Evolutionary conservation across 1,284 basidiomycete genomes (phyloP).

Genomic region (Meripilus lineatus): DNA sequence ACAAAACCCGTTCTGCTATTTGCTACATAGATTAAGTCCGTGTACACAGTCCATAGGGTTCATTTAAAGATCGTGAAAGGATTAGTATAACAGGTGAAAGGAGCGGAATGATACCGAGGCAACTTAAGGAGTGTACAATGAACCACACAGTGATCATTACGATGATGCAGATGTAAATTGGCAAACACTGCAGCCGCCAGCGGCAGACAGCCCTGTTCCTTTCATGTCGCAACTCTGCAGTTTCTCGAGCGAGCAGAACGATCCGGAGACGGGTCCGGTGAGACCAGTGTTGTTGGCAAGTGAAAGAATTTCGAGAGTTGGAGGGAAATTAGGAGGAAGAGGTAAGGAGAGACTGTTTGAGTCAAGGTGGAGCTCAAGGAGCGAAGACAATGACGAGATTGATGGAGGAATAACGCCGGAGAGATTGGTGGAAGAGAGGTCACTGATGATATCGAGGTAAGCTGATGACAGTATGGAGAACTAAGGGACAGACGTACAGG

Average conservation of each 20-base stretch:
- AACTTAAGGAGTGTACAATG: too few species aligned
- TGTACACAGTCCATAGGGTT: too few species aligned
- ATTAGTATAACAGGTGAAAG: too few species aligned
- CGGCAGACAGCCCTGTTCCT: constrained; percentile 23
- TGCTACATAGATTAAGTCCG: too few species aligned
- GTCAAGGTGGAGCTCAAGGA: constrained; percentile 28
- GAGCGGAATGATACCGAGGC: too few species aligned
- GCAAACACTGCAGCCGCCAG: constrained; percentile 24
- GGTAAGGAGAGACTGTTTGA: constrained; percentile 23
- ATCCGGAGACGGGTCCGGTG: constrained; percentile 19
- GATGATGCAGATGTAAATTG: constrained; percentile 9
- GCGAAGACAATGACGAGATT: constrained; percentile 24
- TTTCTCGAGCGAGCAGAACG: constrained; percentile 23
- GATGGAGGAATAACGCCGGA: constrained; percentile 23
- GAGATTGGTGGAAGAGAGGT: constrained; percentile 27
- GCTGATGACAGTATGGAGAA: neutral
- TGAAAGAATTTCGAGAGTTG: constrained; percentile 23
- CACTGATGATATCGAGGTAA: constrained; percentile 15
- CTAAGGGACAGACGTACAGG: constrained; percentile 24
- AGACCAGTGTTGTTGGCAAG: constrained; percentile 27
- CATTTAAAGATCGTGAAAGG: too few species aligned
- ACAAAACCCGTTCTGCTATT: too few species aligned
- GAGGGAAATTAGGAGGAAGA: constrained; percentile 23
- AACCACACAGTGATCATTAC: too few species aligned
- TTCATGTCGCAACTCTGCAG: constrained; percentile 29